Evolutionary conservation across 1,139 yeast genomes (phyloP).

Genomic region (Protomyces macrosporus): DNA sequence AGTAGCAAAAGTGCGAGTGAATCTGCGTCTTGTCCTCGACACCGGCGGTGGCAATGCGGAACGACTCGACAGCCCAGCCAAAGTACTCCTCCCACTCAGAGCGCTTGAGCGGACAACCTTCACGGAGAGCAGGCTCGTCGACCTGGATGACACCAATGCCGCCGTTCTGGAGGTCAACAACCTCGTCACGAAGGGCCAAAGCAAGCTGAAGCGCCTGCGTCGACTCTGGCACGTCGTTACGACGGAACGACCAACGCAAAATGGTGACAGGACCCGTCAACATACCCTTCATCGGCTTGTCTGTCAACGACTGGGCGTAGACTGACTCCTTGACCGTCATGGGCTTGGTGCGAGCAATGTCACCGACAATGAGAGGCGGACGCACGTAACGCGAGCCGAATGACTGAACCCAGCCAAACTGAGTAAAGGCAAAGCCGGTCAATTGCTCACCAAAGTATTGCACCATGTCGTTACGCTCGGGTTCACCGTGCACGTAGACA

Average conservation of each 20-base stretch:
- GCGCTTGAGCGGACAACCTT: slow-evolving; percentile 98
- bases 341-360: slow-evolving; percentile 95
- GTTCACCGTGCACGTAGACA: slow-evolving; percentile 99
- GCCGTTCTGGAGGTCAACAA: slow-evolving; percentile 93
- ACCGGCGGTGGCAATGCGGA: slow-evolving; percentile 99
- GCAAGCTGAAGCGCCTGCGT: slow-evolving; percentile 96
- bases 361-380: slow-evolving; percentile 99
- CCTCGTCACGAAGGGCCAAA: slow-evolving; percentile 97
- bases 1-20: slow-evolving; percentile 99
- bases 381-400: slow-evolving; percentile 99
- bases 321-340: slow-evolving; percentile 99
- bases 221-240: slow-evolving; percentile 94
- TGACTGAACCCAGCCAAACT: slow-evolving; percentile 99
- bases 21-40: slow-evolving; percentile 92
- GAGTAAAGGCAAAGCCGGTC: slow-evolving; percentile 96
- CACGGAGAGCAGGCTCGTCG: slow-evolving; percentile 99
- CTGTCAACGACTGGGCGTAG: slow-evolving; percentile 94
- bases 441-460: slow-evolving; percentile 99
- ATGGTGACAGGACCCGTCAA: slow-evolving; percentile 99
- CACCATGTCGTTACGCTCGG: slow-evolving; percentile 99
- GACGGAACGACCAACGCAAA: slow-evolving; percentile 99
- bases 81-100: slow-evolving; percentile 93
- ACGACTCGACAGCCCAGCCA: slow-evolving; percentile 98
- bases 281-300: slow-evolving; percentile 99
- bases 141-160: slow-evolving; percentile 98